Conservation (phyloP, 768 basidiomycete genomes). For the Suillus cothurnatus region DNA sequence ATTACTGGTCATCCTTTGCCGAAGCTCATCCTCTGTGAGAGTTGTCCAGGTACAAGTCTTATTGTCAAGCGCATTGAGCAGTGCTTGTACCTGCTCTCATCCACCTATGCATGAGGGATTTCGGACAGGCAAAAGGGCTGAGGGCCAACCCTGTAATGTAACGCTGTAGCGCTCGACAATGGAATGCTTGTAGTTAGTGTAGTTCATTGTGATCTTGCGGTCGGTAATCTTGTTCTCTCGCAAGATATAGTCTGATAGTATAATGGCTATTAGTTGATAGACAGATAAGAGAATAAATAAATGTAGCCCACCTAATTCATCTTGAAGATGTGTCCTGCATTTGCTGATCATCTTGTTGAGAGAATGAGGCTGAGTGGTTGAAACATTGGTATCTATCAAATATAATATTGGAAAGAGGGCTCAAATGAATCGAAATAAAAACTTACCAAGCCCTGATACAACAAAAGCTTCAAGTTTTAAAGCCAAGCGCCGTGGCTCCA, state of each 20-base stretch:
- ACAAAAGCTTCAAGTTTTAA: slow-evolving; percentile 4
- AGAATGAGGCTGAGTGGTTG: not conserved
- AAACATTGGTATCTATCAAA: not conserved
- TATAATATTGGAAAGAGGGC: not conserved
- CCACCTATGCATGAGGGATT: slow-evolving; percentile 1
- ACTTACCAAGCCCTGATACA: slow-evolving; percentile 2
- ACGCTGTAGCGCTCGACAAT: not conserved
- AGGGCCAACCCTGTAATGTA: slow-evolving; percentile 3
- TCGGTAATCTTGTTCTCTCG: not conserved
- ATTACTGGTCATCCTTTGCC: not conserved
- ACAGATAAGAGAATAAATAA: not conserved
- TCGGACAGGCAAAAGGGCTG: not conserved
- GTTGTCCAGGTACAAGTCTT: not conserved
- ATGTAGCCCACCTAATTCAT: not conserved
- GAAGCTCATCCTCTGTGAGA: not conserved
- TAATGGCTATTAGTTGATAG: not conserved
- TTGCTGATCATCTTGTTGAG: not conserved
- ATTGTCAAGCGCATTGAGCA: not conserved
- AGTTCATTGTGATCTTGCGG: not conserved
- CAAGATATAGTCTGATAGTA: slow-evolving; percentile 5
- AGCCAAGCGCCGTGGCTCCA: not conserved
- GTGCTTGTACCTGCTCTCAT: not conserved
- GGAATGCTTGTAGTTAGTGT: not conserved
- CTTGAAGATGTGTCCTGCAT: not conserved
- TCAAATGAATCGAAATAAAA: slow-evolving; percentile 4